Evolutionary conservation across 768 basidiomycete genomes (phyloP).

Genomic region (Agaricus subrufescens): DNA sequence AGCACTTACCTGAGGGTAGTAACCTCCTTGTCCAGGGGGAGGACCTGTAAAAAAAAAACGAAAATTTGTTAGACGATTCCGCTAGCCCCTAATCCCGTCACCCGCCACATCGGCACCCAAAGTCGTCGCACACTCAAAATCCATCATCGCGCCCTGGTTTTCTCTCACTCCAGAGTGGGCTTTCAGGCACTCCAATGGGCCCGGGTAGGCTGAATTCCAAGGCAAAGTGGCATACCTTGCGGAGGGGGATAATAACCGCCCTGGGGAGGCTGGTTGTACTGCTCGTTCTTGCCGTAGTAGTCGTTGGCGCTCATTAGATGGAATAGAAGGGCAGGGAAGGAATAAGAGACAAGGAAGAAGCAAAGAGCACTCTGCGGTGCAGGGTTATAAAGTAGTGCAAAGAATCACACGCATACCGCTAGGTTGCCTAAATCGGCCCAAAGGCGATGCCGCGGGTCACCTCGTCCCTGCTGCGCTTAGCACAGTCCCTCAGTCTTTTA

Average conservation of each 20-base stretch:
- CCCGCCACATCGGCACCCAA: background rate
- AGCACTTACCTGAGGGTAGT: constrained; percentile 51
- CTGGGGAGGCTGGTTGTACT: constrained; percentile 46
- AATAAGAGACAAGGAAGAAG: constrained; percentile 14
- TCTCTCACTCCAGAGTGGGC: background rate
- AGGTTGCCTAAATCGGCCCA: background rate
- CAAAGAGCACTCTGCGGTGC: constrained; percentile 23
- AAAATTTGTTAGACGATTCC: background rate
- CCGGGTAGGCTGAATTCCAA: background rate
- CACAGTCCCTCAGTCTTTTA: background rate
- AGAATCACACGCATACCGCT: constrained; percentile 1
- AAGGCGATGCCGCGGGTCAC: background rate
- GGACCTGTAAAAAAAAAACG: constrained; percentile 26
- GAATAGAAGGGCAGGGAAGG: constrained; percentile 11
- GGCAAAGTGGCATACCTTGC: constrained; percentile 21
- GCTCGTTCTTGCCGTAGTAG: constrained; percentile 58
- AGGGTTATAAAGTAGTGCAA: constrained; percentile 19
- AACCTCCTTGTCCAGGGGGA: constrained; percentile 62
- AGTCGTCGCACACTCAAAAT: background rate
- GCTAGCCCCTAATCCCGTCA: background rate
- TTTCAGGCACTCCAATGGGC: background rate
- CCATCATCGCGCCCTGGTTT: background rate
- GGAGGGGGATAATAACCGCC: constrained; percentile 36
- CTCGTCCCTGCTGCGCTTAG: constrained; percentile 4
- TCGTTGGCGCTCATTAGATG: constrained; percentile 66